A percentile compares a stretch with the other conserved stretches of the same genome.
These are phyloP conservation scores for Terfezia claveryi DNA, from an alignment of 495 filamentous ascomycete genomes.

Conservation along the genomic window DNA sequence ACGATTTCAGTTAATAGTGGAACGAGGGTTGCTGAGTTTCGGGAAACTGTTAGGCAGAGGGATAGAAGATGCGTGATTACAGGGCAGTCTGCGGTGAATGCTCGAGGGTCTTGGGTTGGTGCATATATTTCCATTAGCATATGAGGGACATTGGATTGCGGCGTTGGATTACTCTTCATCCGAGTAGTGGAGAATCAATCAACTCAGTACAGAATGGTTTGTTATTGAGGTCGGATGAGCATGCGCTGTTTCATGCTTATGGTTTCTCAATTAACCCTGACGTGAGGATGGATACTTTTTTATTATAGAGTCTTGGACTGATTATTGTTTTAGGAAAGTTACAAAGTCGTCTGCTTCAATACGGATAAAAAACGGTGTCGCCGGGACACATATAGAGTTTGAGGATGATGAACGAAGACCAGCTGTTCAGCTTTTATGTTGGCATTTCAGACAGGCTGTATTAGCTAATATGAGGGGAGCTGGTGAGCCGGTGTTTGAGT, in stretches of 20 bases:
- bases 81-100: neutral
- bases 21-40: neutral
- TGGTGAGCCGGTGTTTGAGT: slow-evolving; percentile 20
- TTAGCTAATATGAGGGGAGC: slow-evolving; percentile 18
- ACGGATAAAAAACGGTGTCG: too few relatives aligned
- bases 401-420: neutral
- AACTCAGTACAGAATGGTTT: slow-evolving; percentile 10
- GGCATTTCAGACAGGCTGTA: slow-evolving; percentile 20
- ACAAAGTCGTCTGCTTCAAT: too few relatives aligned
- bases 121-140: slow-evolving; percentile 5
- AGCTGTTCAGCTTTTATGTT: slow-evolving; percentile 15
- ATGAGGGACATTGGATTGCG: neutral
- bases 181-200: slow-evolving; percentile 1
- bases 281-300: slow-evolving; percentile 3
- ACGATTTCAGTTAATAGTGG: too few relatives aligned
- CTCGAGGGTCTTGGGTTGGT: neutral
- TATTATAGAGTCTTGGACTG: neutral
- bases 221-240: slow-evolving; percentile 4
- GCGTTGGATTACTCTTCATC: neutral
- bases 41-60: slow-evolving; percentile 1
- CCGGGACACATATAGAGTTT: slow-evolving; percentile 1
- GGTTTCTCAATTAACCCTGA: slow-evolving; percentile 10
- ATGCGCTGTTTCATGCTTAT: slow-evolving; percentile 7
- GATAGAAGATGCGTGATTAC: slow-evolving; percentile 3
- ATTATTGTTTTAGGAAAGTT: slow-evolving; percentile 2